These are phyloP conservation scores for Podila horticola DNA, from an alignment of 192 early-diverging fungal genomes.

Conservation along the genomic window DNA sequence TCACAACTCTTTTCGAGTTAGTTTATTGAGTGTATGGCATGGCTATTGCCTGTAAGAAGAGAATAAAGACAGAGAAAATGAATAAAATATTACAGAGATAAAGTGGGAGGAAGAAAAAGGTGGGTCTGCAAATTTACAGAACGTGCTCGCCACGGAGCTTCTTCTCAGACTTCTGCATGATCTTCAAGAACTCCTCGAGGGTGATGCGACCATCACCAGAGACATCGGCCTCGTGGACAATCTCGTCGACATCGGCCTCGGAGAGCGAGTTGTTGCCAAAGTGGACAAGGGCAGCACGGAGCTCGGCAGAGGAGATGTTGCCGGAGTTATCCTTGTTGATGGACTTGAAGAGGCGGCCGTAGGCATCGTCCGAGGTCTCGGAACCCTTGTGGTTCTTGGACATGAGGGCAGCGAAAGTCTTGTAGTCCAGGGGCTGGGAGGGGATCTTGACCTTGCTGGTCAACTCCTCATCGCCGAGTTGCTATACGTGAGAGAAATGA, in stretches of 20 bases:
- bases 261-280: conserved; percentile 33
- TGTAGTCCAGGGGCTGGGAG: conserved; percentile 28
- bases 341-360: conserved; percentile 12
- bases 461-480: conserved; percentile 12
- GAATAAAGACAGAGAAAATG: too few relatives aligned
- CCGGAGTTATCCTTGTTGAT: conserved; percentile 35
- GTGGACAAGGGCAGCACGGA: conserved; percentile 21
- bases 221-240: conserved; percentile 79
- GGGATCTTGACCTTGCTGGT: conserved; percentile 19
- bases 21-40: too few relatives aligned
- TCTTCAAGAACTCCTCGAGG: conserved; percentile 89
- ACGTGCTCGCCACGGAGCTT: conserved; percentile 34
- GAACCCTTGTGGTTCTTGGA: conserved; percentile 17
- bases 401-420: conserved; percentile 20
- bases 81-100: background rate
- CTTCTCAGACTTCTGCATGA: conserved; percentile 58
- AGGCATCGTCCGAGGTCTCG: conserved; percentile 20
- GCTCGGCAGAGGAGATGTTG: conserved; percentile 22
- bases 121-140: conserved; percentile 2
- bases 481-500: background rate
- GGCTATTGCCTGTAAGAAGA: too few relatives aligned
- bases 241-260: conserved; percentile 58
- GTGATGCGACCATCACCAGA: conserved; percentile 89
- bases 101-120: background rate
- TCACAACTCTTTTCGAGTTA: too few relatives aligned